phyloP scores from a whole-genome alignment of 2,329 filamentous ascomycete species.

The Tolypocladium nubicola region DNA sequence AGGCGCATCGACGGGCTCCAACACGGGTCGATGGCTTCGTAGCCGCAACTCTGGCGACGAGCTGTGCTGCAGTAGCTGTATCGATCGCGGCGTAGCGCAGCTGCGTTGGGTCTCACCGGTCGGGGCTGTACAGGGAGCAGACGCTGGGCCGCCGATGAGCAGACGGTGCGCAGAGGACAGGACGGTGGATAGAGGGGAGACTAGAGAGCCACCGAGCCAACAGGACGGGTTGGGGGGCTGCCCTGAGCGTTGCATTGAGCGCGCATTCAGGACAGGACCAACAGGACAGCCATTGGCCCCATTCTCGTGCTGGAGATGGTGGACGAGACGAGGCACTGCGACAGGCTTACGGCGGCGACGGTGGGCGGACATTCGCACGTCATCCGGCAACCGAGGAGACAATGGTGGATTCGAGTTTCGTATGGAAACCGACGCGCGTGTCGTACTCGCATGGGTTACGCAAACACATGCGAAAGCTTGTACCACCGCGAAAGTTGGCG shows the following conservation, averaged over 20 bases:
- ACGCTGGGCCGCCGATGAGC: not conserved
- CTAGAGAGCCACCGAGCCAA: not conserved
- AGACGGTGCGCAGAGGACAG: not conserved
- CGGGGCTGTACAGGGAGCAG: not conserved
- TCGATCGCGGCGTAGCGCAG: not conserved
- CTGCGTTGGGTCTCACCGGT: not conserved
- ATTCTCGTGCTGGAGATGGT: not conserved
- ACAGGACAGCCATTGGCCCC: not conserved
- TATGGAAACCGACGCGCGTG: not conserved
- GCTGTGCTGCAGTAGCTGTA: not conserved
- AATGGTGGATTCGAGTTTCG: too few species aligned
- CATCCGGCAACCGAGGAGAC: not conserved
- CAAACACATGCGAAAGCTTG: not conserved
- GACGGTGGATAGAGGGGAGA: not conserved
- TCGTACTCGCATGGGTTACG: not conserved
- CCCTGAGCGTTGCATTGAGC: not conserved
- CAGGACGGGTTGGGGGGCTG: not conserved
- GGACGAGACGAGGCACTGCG: too few species aligned
- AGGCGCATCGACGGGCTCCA: not conserved
- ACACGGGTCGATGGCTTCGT: not conserved
- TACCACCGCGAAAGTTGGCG: not conserved
- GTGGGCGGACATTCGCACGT: not conserved
- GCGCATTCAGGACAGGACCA: not conserved
- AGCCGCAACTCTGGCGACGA: not conserved
- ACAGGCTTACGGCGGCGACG: not conserved